phyloP scores from a whole-genome alignment of 2,329 filamentous ascomycete genomes.

The Ilyonectria sp. region DNA sequence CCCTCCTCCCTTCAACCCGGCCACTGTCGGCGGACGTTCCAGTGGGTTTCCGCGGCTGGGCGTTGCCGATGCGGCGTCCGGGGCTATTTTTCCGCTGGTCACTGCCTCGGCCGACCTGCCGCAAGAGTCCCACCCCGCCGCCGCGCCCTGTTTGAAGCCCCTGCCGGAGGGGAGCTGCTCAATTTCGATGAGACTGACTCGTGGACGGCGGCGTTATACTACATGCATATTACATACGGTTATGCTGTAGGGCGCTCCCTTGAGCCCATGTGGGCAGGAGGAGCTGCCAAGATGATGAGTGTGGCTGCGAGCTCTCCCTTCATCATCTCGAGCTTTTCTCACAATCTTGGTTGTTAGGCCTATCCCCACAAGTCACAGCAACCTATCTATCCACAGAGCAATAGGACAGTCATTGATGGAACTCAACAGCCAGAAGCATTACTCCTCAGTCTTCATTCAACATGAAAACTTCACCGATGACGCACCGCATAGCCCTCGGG shows the following conservation, averaged over 20 bases:
- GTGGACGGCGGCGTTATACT: not conserved
- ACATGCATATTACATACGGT: not conserved
- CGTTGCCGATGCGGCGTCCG: conserved; percentile 25
- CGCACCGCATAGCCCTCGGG: not conserved
- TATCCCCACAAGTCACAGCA: conserved; percentile 3
- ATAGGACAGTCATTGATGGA: not conserved
- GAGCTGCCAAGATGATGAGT: not conserved
- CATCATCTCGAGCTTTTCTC: not conserved
- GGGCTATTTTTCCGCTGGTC: conserved; percentile 39
- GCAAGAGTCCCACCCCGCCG: conserved; percentile 15
- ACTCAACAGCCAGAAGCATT: not conserved
- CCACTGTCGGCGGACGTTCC: conserved; percentile 4
- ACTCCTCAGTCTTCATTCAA: not conserved
- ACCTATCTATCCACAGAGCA: not conserved
- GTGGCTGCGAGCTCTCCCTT: not conserved
- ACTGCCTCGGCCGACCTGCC: not conserved
- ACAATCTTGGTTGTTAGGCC: not conserved
- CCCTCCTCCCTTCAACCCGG: not conserved
- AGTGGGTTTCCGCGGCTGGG: conserved; percentile 15
- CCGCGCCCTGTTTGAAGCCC: conserved; percentile 29
- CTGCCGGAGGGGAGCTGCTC: conserved; percentile 19
- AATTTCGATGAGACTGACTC: conserved; percentile 13
- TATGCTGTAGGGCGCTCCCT: not conserved
- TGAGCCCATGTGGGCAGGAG: not conserved
- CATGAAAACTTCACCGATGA: not conserved